Evolutionary conservation across 2,329 filamentous ascomycete species (phyloP).

Genomic region (Sporothrix euskadiensis): DNA sequence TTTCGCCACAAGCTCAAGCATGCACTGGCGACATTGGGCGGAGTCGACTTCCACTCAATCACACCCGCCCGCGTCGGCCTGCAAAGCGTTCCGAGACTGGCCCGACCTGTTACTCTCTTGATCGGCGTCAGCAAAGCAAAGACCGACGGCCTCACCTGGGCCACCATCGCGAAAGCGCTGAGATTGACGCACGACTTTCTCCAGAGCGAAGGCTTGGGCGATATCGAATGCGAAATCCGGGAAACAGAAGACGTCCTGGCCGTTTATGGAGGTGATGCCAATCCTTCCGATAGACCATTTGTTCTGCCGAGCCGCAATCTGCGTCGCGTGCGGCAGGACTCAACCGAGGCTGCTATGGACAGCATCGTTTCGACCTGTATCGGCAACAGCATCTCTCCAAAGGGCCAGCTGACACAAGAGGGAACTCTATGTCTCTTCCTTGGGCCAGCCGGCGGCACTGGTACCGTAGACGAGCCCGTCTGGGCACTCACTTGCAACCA

Average conservation of each 20-base stretch:
- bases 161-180: neutral
- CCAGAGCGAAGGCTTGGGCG: neutral
- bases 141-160: neutral
- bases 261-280: neutral
- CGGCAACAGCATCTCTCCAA: neutral
- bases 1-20: conserved; percentile 2
- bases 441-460: neutral
- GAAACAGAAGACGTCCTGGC: neutral
- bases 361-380: neutral
- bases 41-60: neutral
- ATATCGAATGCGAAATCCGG: neutral
- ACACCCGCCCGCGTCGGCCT: neutral
- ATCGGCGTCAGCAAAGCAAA: neutral
- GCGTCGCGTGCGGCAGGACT: neutral
- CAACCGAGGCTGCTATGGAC: neutral
- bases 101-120: neutral
- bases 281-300: neutral
- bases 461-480: neutral
- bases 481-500: neutral
- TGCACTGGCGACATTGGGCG: neutral
- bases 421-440: neutral
- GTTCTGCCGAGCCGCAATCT: neutral
- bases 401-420: neutral
- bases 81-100: neutral
- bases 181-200: neutral